These are phyloP conservation scores for Aurantiochytrium sp. DNA, from an alignment of 108 stramenopile genomes.

Conservation along the genomic window DNA sequence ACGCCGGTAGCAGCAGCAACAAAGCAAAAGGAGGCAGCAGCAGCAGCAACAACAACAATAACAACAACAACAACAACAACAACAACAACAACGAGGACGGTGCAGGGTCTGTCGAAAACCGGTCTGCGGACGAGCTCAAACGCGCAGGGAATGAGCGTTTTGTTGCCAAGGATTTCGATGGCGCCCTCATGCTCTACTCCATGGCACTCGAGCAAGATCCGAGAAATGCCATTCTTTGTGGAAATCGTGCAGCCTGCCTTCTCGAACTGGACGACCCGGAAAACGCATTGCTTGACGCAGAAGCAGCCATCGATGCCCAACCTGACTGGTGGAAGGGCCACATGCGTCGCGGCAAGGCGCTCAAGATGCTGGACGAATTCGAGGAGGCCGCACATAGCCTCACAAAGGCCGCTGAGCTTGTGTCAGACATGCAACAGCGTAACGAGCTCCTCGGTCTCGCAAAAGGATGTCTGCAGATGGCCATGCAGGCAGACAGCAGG, in stretches of 20 bases:
- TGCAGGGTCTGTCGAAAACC: not conserved
- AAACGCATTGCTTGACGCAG: not conserved
- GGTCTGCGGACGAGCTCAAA: not conserved
- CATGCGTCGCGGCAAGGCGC: not conserved
- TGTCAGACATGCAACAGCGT: not conserved
- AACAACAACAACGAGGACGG: not conserved
- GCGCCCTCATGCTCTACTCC: not conserved
- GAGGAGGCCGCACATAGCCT: not conserved
- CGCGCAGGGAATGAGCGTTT: not conserved
- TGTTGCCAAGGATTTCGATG: not conserved
- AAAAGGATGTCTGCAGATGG: not conserved
- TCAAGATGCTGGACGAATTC: not conserved
- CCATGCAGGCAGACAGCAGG: not conserved
- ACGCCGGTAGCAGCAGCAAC: not conserved
- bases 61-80: not conserved
- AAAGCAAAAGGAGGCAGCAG: not conserved
- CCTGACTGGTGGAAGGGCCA: conserved; percentile 2
- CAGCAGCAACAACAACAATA: too few relatives aligned
- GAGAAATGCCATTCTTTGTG: not conserved
- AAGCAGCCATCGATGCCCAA: not conserved
- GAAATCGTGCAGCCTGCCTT: not conserved
- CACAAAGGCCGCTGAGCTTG: not conserved
- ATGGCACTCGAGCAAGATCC: not conserved
- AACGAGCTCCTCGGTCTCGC: not conserved
- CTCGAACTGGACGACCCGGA: not conserved